Evolutionary conservation across 2,329 filamentous ascomycete species (phyloP).

Genomic region (Akanthomyces dipterigenus): DNA sequence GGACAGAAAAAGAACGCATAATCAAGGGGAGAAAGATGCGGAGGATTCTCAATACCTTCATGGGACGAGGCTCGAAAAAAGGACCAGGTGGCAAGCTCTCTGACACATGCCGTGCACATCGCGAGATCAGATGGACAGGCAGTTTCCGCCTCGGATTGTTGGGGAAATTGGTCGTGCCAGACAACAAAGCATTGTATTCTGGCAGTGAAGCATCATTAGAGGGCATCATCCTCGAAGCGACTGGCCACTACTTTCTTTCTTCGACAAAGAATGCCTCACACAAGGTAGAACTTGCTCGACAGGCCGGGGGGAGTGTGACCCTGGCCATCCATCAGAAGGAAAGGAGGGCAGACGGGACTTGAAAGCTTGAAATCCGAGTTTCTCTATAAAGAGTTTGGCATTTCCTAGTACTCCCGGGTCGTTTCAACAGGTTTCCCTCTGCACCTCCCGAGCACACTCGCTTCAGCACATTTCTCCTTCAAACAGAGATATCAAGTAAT

Average conservation of each 20-base stretch:
- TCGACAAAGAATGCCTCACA: too few relatives aligned
- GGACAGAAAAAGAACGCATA: not conserved
- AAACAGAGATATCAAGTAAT: not conserved
- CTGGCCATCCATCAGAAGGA: not conserved
- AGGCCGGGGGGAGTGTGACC: not conserved
- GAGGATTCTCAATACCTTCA: not conserved
- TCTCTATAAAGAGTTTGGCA: not conserved
- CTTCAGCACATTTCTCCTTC: not conserved
- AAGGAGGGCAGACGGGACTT: not conserved
- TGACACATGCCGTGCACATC: too few relatives aligned
- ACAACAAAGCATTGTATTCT: too few relatives aligned
- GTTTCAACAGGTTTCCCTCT: not conserved
- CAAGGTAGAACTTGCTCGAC: not conserved
- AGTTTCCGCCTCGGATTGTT: too few relatives aligned
- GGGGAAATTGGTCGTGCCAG: too few relatives aligned
- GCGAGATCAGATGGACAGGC: too few relatives aligned
- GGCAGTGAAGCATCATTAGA: too few relatives aligned
- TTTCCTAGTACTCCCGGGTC: not conserved
- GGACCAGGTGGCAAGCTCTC: not conserved
- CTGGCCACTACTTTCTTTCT: too few relatives aligned
- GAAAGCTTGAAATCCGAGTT: not conserved
- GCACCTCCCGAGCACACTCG: not conserved
- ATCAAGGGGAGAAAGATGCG: not conserved
- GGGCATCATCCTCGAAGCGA: too few relatives aligned
- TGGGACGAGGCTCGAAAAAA: not conserved